Conservation (phyloP, 2,329 filamentous ascomycete genomes). For the Aspergillus sp. region DNA sequence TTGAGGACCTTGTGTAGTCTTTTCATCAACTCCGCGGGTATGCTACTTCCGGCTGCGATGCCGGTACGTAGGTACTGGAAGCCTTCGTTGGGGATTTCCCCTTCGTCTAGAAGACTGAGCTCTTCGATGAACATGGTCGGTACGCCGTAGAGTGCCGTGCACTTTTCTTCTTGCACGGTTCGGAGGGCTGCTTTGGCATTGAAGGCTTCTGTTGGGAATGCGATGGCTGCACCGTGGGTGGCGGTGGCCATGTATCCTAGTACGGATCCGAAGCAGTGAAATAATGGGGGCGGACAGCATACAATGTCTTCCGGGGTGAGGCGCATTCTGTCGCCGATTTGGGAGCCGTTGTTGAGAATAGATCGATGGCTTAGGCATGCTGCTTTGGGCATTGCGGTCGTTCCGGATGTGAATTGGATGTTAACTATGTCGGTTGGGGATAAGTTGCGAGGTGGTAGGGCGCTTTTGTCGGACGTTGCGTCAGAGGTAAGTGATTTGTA, state of each 20-base stretch:
- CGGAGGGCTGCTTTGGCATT: conserved; percentile 72
- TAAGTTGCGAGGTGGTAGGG: conserved; percentile 49
- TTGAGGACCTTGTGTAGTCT: conserved; percentile 71
- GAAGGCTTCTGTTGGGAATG: conserved; percentile 86
- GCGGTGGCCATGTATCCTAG: conserved; percentile 96
- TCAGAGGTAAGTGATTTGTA: conserved; percentile 51
- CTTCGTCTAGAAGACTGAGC: conserved; percentile 70
- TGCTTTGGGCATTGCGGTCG: conserved; percentile 86
- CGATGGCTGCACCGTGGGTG: conserved; percentile 75
- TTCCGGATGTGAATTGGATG: conserved; percentile 97
- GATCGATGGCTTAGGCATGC: conserved; percentile 81
- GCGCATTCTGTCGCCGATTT: conserved; percentile 84
- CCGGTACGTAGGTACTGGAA: conserved; percentile 77
- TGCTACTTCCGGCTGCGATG: conserved; percentile 83
- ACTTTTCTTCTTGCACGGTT: conserved; percentile 63
- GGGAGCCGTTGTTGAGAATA: conserved; percentile 89
- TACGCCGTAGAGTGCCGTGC: conserved; percentile 79
- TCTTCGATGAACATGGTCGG: conserved; percentile 94
- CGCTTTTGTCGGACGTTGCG: conserved; percentile 42
- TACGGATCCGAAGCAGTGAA: conserved; percentile 82
- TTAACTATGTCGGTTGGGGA: conserved; percentile 77
- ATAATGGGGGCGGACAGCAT: conserved; percentile 61
- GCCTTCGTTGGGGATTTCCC: conserved; percentile 51
- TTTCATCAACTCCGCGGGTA: conserved; percentile 73
- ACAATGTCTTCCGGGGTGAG: conserved; percentile 71